phyloP scores from a whole-genome alignment of 352 stramenopile genomes.

The Globisporangium ultimum region DNA sequence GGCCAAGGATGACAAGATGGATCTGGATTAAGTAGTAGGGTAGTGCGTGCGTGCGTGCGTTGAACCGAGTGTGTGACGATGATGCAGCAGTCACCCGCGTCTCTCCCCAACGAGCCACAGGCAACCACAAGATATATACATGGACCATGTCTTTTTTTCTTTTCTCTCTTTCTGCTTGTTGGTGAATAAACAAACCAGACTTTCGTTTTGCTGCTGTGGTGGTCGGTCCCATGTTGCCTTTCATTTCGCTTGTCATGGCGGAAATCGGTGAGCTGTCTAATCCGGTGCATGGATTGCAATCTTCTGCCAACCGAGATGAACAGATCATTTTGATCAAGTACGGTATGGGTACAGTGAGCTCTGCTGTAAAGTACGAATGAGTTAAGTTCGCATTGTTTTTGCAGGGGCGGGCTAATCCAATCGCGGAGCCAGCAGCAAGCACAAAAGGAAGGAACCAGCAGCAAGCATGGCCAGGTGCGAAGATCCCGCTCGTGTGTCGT shows the following conservation, averaged over 20 bases:
- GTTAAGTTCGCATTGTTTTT: not conserved
- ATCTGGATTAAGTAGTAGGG: conserved; percentile 62
- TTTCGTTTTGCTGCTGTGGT: too few relatives aligned
- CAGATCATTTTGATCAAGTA: not conserved
- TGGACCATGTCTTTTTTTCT: conserved; percentile 2
- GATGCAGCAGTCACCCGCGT: not conserved
- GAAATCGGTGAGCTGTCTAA: not conserved
- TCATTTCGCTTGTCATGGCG: not conserved
- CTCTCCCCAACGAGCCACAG: not conserved
- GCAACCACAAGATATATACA: conserved; percentile 13
- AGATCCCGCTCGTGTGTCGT: not conserved
- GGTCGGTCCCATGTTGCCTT: not conserved
- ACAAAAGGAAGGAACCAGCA: not conserved
- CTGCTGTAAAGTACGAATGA: not conserved
- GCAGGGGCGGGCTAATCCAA: not conserved
- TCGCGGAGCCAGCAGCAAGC: not conserved
- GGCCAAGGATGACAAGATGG: conserved; percentile 79
- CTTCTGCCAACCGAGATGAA: not conserved
- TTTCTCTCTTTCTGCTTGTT: not conserved
- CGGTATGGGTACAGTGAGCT: not conserved
- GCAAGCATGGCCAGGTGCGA: conserved; percentile 16
- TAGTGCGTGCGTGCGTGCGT: not conserved
- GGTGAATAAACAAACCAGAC: not conserved
- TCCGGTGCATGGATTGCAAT: not conserved
- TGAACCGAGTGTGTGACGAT: not conserved